Percentiles rank a stretch among this genome's conserved stretches.
phyloP scores from a whole-genome alignment of 2,329 filamentous ascomycete genomes.

The Fusarium heterosporum region DNA sequence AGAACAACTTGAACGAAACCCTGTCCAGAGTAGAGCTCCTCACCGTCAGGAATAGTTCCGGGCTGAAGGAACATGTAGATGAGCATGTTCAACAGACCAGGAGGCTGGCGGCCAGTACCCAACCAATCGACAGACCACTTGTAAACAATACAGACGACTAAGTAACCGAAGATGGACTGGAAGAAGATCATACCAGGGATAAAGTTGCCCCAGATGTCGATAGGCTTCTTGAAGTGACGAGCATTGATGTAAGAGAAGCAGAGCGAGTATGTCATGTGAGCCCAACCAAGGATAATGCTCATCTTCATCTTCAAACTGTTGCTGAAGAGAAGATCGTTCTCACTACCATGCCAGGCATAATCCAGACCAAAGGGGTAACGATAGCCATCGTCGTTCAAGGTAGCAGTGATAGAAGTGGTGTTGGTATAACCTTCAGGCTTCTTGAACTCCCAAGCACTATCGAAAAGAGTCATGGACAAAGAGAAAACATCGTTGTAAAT shows the following conservation, averaged over 20 bases:
- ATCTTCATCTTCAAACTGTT: constrained; percentile 99
- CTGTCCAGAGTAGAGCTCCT: constrained; percentile 84
- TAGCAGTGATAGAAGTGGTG: constrained; percentile 72
- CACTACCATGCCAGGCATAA: constrained; percentile 95
- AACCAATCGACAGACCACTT: constrained; percentile 96
- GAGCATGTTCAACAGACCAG: constrained; percentile 96
- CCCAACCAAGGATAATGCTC: constrained; percentile 96
- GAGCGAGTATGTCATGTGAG: constrained; percentile 98
- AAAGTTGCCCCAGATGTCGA: constrained; percentile 98
- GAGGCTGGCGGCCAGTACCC: constrained; percentile 72
- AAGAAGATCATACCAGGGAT: constrained; percentile 99
- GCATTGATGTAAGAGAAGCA: constrained; percentile 94
- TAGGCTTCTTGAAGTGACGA: constrained; percentile 90
- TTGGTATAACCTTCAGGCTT: constrained; percentile 74
- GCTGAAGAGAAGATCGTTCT: constrained; percentile 93
- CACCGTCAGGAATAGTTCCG: constrained; percentile 70
- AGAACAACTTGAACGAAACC: constrained; percentile 79
- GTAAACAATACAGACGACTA: constrained; percentile 93
- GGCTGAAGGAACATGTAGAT: constrained; percentile 99
- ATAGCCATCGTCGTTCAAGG: constrained; percentile 75
- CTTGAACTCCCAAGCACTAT: constrained; percentile 87
- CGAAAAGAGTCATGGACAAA: constrained; percentile 88
- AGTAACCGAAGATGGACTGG: constrained; percentile 97
- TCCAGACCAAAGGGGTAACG: constrained; percentile 96
- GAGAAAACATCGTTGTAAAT: constrained; percentile 99